Base-by-base conservation (phyloP, 306 rosid genomes). In the Cucurbita argyrosperma region DNA sequence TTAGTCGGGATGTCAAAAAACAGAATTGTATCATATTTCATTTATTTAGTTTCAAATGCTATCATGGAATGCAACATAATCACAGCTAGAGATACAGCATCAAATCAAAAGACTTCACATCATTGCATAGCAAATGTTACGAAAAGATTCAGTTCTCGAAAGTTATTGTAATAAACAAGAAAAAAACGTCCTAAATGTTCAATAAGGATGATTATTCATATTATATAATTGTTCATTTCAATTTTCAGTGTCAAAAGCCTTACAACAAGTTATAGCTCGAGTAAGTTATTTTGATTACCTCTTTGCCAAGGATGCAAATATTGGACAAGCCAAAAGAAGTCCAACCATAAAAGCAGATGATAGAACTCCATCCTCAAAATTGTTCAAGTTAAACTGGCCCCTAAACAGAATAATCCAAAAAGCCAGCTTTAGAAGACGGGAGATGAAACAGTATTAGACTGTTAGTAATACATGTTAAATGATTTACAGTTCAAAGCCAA, bases 311-410 rank as follows among this genome's bases (percentile, higher is more conserved):
- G 90, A 84, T 51, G 98, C 98, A 76, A 92, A 92, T 77, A 92
- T 85, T 68, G 96, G 96, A 74, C 96, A 92, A 64, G 96, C 90
- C 76, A 92, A 71, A 50, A 92, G 86, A 82, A 92, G 98, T 46
- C 98, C 98, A 74, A 88, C 96, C 98, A 92, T 88, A 81, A 92
- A 92, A 26, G 96, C 96, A 84, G 93, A 92, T 57, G 98, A 90
- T 53, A 92, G 77, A 72, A 87, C 76, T n/a, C 98, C 98, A 83
- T 92, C 96, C 82, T 92, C 83, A 78, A 90, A 92, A 80, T 92
- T 90, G 79, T 74, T 92, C 87, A 90, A 87, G 81, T 88, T 80
- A 79, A 92, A 92, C 69, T 90, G 96, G 39, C 96, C 96, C 87
- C 98, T 92, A 70, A 65, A 79, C 82, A 51, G 68, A 79, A 71